Evolutionary conservation across 306 rosid species (phyloP).

Genomic region (Astragalus glycyphyllos): DNA sequence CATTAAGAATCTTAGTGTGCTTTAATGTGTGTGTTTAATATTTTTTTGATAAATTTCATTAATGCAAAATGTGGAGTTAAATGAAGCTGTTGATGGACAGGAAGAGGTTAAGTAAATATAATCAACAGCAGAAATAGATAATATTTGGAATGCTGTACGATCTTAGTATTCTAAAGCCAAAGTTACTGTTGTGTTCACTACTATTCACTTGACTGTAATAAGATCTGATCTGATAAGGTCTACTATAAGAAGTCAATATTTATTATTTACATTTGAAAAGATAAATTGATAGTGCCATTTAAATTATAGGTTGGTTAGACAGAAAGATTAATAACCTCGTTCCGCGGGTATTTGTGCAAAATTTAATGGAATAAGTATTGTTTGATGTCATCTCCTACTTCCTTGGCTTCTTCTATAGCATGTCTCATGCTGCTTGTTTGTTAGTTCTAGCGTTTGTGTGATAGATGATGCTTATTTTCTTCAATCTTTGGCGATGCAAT

Average conservation of each 20-base stretch:
- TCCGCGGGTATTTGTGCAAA: slow-evolving; percentile 13
- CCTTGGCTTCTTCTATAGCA: slow-evolving; percentile 1
- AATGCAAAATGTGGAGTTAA: slow-evolving; percentile 2
- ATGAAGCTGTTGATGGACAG: too few relatives aligned
- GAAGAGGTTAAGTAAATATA: too few relatives aligned
- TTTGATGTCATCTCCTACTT: slow-evolving; percentile 6
- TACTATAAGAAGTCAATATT: slow-evolving; percentile 1
- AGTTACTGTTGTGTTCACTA: slow-evolving; percentile 10
- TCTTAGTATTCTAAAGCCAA: not conserved
- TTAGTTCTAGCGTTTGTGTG: slow-evolving; percentile 3
- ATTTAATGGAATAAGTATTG: not conserved
- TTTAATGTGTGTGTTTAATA: not conserved
- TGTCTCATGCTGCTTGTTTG: slow-evolving; percentile 27
- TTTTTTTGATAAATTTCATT: slow-evolving; percentile 11
- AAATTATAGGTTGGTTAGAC: not conserved
- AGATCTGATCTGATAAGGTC: not conserved
- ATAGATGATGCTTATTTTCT: slow-evolving; percentile 14
- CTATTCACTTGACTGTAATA: slow-evolving; percentile 18
- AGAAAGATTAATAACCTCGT: not conserved
- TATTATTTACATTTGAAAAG: slow-evolving; percentile 5
- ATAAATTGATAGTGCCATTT: slow-evolving; percentile 18
- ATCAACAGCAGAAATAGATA: too few relatives aligned
- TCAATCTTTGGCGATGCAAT: slow-evolving; percentile 5
- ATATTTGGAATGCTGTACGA: slow-evolving; percentile 3
- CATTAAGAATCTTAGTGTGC: not conserved